Evolutionary conservation across 106 monocot genomes (phyloP), one percentile per base, ranked within the genome.

Genomic region (Xerophyta viscosa): DNA sequence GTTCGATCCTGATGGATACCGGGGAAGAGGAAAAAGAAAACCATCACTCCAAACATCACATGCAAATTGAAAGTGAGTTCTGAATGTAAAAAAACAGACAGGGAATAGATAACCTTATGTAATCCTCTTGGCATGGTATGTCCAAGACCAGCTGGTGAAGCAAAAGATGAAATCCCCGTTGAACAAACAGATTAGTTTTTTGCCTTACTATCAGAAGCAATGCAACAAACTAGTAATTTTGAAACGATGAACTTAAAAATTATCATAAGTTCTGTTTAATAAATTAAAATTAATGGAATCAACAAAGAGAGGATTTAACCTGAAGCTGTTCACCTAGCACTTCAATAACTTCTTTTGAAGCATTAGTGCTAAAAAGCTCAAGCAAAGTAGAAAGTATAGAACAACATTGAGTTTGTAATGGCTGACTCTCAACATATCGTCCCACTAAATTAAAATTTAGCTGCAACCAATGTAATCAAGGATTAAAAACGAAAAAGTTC

Each of bases 261-360:
- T 31, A 1, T 20, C 18, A 41, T 17, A 58, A 22, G 18, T 49
- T 47, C 45, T 6, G n/a, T 7, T 46, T 14, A 46, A 6, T 14
- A 46, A 5, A 46, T 46, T n/a, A 8, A 8, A 46, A 6, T 20
- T 46, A 17, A 46, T 4, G 4, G 15, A 46, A 20, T 6, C 11
- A 20, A 46, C 8, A 17, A 46, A 46, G n/a, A 3, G 45, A 46
- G 6, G 19, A 46, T 13, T 46, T 17, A 20, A 94, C 96, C 86
- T 98, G 96, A 77, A 98, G 79, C 33, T 86, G 89, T 75, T 72
- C 74, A 20, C 96, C n/a, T 23, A 98, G 67, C 0, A 86, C 74
- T 54, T 17, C 24, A 10, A 66, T 22, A 45, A 36, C 52, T 46
- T 88, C 73, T 31, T 71, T 66, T 18, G 44, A 54, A 26, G 27